Conservation (phyloP, 345 rosid species). For the Murraya paniculata region DNA sequence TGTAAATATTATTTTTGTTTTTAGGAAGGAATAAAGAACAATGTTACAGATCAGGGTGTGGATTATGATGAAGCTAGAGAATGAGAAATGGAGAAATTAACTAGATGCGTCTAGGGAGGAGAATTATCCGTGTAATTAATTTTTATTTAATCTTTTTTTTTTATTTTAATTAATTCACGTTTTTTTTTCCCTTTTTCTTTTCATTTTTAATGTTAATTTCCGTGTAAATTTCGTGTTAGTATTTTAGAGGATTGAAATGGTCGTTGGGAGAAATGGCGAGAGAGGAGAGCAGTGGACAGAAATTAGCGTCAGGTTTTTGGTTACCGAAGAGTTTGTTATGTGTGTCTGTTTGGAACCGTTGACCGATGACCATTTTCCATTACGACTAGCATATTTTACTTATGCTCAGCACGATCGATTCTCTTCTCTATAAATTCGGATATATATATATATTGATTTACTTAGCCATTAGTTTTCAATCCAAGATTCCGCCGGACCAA, state of each 20-base stretch:
- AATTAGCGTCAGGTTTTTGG: not conserved
- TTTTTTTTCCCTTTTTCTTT: not conserved
- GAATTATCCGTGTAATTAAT: slow-evolving; percentile 8
- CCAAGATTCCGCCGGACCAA: too few relatives aligned
- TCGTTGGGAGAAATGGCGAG: not conserved
- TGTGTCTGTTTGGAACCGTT: not conserved
- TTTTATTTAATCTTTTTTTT: not conserved
- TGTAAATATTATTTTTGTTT: not conserved
- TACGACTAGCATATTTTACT: not conserved
- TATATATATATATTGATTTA: too few relatives aligned
- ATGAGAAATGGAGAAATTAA: not conserved
- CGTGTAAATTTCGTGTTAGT: not conserved
- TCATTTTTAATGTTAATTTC: not conserved
- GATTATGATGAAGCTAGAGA: not conserved
- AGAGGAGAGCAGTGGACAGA: not conserved
- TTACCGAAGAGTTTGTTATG: not conserved
- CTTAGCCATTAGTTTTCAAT: too few relatives aligned
- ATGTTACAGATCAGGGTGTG: too few relatives aligned
- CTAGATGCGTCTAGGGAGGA: slow-evolving; percentile 13
- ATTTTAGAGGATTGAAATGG: slow-evolving; percentile 19
- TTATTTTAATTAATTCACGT: not conserved
- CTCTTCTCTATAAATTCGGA: too few relatives aligned
- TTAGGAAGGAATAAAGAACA: not conserved
- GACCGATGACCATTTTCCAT: slow-evolving; percentile 14
- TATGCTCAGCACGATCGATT: slow-evolving; percentile 7